These are phyloP conservation scores for Pichia paraexigua DNA, from an alignment of 805 yeast genomes.

Conservation along the genomic window DNA sequence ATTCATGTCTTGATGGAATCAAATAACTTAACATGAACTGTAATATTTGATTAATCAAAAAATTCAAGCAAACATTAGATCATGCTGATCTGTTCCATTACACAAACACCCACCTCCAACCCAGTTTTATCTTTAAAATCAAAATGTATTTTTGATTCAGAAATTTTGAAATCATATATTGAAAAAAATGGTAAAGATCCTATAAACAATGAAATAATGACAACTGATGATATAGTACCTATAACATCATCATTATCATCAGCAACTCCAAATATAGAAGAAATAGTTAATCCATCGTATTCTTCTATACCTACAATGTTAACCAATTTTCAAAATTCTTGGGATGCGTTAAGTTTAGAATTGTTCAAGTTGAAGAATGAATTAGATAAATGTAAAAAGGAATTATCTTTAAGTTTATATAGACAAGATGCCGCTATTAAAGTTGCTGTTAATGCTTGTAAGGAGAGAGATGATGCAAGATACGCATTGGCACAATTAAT, in stretches of 20 bases:
- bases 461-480: slow-evolving; percentile 68
- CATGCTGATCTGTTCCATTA: slow-evolving; percentile 29
- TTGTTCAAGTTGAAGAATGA: slow-evolving; percentile 69
- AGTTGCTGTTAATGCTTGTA: slow-evolving; percentile 69
- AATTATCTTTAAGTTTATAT: slow-evolving; percentile 69
- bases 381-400: slow-evolving; percentile 55
- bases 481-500: slow-evolving; percentile 54
- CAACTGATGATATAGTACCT: slow-evolving; percentile 48
- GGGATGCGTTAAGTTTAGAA: slow-evolving; percentile 83
- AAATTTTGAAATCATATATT: slow-evolving; percentile 53
- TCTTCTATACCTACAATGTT: slow-evolving; percentile 75
- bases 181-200: slow-evolving; percentile 70
- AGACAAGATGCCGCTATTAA: slow-evolving; percentile 86
- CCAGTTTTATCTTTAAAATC: slow-evolving; percentile 76
- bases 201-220: slow-evolving; percentile 53
- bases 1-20: too few relatives aligned
- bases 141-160: slow-evolving; percentile 61
- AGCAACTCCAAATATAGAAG: slow-evolving; percentile 11
- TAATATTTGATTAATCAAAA: too few relatives aligned
- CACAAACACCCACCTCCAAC: slow-evolving; percentile 60
- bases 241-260: slow-evolving; percentile 13
- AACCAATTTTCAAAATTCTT: slow-evolving; percentile 73
- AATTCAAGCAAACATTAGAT: background rate
- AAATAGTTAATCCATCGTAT: slow-evolving; percentile 27
- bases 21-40: too few relatives aligned